Base-by-base conservation (phyloP, 140 eudicot species). In the Anethum foeniculum region DNA sequence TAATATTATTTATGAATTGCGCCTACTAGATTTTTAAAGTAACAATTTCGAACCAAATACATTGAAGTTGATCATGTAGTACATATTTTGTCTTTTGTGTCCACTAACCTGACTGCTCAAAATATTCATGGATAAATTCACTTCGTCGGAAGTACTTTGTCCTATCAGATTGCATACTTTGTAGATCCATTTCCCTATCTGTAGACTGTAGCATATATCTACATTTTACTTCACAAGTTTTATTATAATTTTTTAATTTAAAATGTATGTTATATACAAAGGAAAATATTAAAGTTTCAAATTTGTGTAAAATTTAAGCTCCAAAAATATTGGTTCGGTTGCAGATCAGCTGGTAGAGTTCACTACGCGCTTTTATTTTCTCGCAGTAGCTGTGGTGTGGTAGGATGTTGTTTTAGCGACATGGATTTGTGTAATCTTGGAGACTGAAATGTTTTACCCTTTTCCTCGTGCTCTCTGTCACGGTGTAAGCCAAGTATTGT, bases 311-410 rank as follows among this genome's bases (percentile, higher is more conserved):
- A 56, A 56, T 56, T 19, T 23, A 56, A 62, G 32, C 69, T 25
- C 69, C 30, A 2, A 11, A 25, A 27, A 62, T 62, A 62, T 62
- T 62, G 71, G 71, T 62, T 60, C 25, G 18, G 36, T 27, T 62
- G 18, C 71, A 62, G 71, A 62, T 62, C 71, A 62, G 71, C 10
- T 62, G 71, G 71, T 62, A 25, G 71, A 62, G 71, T 62, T 62
- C 14, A 11, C 7, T 25, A 54, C 2, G 30, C 36, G 3, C 36
- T 9, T 27, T 27, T 10, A 25, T 60, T n/a, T 23, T n/a, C 69
- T 60, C 2, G 71, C 18, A 5, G 36, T 62, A 62, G 71, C 71
- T 62, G 71, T 62, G 34, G 71, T 11, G 36, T 27, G 36, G 71
- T 62, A 25, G 7, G 71, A 62, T 62, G 71, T 2, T 62, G 71